Evolutionary conservation across 768 basidiomycete species (phyloP), one percentile per base, ranked within the genome.

Genomic region (Serendipita sp.): DNA sequence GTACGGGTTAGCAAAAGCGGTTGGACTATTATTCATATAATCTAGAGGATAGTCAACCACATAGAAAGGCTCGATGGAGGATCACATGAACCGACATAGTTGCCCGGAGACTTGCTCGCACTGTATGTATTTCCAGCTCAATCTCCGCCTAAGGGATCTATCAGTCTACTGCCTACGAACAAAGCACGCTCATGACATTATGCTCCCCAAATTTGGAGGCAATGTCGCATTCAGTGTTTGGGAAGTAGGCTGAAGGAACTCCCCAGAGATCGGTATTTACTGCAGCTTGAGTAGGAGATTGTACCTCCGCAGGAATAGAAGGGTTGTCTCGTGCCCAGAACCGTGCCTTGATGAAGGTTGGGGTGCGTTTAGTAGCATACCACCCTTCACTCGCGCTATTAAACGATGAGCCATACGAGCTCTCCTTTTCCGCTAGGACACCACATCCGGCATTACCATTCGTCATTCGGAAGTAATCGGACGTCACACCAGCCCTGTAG

Each of bases 1-100:
- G 76, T 83, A 89, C 0, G 89, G 86, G 37, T 86, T 75, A 8
- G 68, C 67, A 74, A 89, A 89, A 10, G 83, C 84, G 2, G 73
- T 72, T 1, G 88, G 88, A 69, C 87, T 84, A 66, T 80, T 79
- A 74, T 83, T 78, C 68, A 86, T 85, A 73, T 15, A 66, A 60
- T 60, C 48, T 18, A 18, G 8, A 60, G 7, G 67, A 60, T 0
- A 71, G 70, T 64, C 73, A 75, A n/a, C 71, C 72, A 18, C 67
- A 66, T 0, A 68, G 53, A 2, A 64, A 18, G 35, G 24, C 24
- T 24, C 24, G 24, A 24, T 15, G 56, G 71, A 73, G 0, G 71
- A 32, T 30, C 54, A 24, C 8, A 53, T 16, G 13, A n/a, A 65
- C 65, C 65, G 37, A 64, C 48, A 35, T 45, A 66, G 64, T 30